Conservation (phyloP, 2,329 filamentous ascomycete genomes). For the Exophiala viscosa region DNA sequence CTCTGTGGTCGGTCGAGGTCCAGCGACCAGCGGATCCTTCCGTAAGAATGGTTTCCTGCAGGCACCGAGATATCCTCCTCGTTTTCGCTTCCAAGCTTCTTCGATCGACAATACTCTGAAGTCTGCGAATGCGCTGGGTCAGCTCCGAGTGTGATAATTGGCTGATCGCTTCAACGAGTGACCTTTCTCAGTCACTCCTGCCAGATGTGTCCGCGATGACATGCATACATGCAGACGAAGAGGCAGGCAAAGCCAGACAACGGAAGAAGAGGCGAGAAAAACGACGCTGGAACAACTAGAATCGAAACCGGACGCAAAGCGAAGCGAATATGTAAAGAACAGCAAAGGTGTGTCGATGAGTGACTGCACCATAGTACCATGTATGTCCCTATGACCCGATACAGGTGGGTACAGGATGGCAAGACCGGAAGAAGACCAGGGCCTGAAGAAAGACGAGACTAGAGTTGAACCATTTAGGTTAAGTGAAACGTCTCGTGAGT, state of each 20-base stretch:
- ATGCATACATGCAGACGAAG: constrained; percentile 6
- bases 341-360: background rate
- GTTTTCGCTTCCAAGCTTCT: background rate
- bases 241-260: constrained; percentile 17
- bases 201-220: background rate
- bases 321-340: constrained; percentile 7
- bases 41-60: background rate
- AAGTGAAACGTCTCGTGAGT: constrained; percentile 21
- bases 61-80: constrained; percentile 3
- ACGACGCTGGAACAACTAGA: constrained; percentile 2
- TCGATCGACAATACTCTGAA: too few species aligned
- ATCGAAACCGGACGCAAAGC: constrained; percentile 4
- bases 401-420: constrained; percentile 1
- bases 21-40: background rate
- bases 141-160: background rate
- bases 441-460: constrained; percentile 3
- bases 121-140: background rate
- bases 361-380: constrained; percentile 15
- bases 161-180: too few species aligned
- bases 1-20: background rate
- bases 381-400: background rate
- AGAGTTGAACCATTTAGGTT: constrained; percentile 19
- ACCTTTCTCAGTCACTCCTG: background rate
- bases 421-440: constrained; percentile 11
- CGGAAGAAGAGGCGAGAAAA: constrained; percentile 6